These are phyloP conservation scores for Yarrowia sp. DNA, from an alignment of 805 yeast species.

Conservation along the genomic window DNA sequence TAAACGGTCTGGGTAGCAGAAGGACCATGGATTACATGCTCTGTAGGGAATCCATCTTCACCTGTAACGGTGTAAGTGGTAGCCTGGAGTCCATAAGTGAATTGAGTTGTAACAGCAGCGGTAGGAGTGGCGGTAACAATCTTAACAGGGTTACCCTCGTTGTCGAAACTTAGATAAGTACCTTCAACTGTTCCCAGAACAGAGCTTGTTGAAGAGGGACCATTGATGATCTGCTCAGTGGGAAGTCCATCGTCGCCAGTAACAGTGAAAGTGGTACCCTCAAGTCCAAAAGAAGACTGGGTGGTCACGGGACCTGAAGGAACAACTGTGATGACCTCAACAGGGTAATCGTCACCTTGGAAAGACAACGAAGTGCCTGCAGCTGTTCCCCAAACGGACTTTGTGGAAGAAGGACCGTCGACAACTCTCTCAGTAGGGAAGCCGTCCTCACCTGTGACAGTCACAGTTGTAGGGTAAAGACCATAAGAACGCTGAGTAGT, in stretches of 20 bases:
- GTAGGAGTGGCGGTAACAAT: not conserved
- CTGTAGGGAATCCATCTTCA: not conserved
- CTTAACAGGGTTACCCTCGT: not conserved
- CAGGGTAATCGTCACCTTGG: not conserved
- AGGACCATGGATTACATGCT: not conserved
- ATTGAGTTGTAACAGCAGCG: not conserved
- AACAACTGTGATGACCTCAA: not conserved
- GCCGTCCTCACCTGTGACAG: not conserved
- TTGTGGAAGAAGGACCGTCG: not conserved
- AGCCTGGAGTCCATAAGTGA: not conserved
- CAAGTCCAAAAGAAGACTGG: not conserved
- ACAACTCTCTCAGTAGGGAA: not conserved
- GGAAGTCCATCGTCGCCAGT: slow-evolving; percentile 1
- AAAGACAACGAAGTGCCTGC: not conserved
- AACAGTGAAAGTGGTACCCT: not conserved
- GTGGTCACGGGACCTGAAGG: slow-evolving; percentile 1
- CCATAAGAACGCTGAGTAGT: not conserved
- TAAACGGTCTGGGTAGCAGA: not conserved
- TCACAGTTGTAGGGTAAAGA: not conserved
- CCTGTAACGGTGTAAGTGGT: not conserved
- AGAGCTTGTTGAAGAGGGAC: not conserved
- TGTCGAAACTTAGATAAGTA: not conserved
- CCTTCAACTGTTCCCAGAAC: not conserved
- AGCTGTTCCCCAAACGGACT: not conserved
- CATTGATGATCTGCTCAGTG: not conserved